These are phyloP conservation scores for Diaporthe citrichinensis DNA, from an alignment of 2,329 filamentous ascomycete species.

Conservation along the genomic window DNA sequence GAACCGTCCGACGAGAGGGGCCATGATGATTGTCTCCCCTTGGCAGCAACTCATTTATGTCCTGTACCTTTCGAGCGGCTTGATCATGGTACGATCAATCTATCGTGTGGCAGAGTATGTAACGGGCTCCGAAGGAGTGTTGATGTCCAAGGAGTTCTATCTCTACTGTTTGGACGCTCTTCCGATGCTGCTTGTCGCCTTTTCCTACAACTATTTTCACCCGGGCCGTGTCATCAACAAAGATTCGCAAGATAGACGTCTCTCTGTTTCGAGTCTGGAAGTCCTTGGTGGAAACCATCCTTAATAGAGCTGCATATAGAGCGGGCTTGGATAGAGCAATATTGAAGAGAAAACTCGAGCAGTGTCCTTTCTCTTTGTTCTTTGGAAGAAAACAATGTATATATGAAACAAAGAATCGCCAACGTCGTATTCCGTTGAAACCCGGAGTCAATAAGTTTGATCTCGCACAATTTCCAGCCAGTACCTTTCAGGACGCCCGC, in stretches of 20 bases:
- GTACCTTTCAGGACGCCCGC: too few relatives aligned
- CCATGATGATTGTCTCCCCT: background rate
- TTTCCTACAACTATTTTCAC: conserved; percentile 4
- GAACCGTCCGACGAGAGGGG: background rate
- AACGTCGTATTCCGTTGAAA: background rate
- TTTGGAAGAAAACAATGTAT: background rate
- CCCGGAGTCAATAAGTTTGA: background rate
- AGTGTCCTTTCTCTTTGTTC: background rate
- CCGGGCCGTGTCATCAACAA: conserved; percentile 16
- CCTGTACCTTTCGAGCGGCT: conserved; percentile 9
- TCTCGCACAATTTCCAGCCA: too few relatives aligned
- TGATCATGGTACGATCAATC: conserved; percentile 24
- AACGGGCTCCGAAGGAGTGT: background rate
- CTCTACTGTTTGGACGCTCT: conserved; percentile 7
- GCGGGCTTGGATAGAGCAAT: background rate
- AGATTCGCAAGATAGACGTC: background rate
- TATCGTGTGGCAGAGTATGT: conserved; percentile 24
- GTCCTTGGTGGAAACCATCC: background rate
- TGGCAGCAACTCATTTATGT: conserved; percentile 17
- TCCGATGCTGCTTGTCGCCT: conserved; percentile 23
- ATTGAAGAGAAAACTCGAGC: background rate
- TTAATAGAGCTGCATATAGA: background rate
- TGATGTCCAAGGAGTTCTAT: conserved; percentile 23
- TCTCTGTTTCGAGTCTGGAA: background rate
- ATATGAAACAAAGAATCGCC: background rate